phyloP scores from a whole-genome alignment of 345 rosid species.

The Citrus australasica region DNA sequence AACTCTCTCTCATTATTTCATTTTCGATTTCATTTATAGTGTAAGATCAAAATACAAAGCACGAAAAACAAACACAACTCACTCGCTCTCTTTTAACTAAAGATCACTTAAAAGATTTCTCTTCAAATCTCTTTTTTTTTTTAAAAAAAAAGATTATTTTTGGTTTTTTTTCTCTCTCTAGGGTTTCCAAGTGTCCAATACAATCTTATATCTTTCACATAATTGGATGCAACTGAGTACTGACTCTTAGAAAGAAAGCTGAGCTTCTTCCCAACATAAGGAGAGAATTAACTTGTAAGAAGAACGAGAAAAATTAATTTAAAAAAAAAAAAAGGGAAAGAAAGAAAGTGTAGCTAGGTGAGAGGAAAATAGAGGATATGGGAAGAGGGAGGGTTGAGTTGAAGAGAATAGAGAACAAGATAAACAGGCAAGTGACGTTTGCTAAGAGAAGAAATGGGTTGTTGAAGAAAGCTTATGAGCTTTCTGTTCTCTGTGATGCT shows the following conservation, averaged over 20 bases:
- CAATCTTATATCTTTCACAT: conserved; percentile 25
- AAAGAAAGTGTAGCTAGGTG: neutral
- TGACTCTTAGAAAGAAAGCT: conserved; percentile 22
- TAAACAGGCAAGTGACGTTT: conserved; percentile 98
- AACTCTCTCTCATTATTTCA: conserved; percentile 3
- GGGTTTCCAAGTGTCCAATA: conserved; percentile 31
- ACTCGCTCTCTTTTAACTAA: neutral
- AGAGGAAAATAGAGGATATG: conserved; percentile 31
- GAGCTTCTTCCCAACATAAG: conserved; percentile 24
- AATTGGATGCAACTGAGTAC: conserved; percentile 32
- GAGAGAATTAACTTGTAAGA: neutral
- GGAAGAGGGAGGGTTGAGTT: conserved; percentile 98
- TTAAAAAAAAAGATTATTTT: neutral
- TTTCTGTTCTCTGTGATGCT: conserved; percentile 94
- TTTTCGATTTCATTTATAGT: conserved; percentile 25
- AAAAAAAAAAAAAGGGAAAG: conserved; percentile 10
- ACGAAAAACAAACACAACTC: neutral
- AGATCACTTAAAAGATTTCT: conserved; percentile 3
- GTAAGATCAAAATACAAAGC: conserved; percentile 16
- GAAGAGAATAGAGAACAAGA: conserved; percentile 99
- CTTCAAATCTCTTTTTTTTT: neutral
- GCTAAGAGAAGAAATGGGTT: conserved; percentile 94
- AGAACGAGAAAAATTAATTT: neutral
- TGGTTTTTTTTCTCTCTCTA: conserved; percentile 15
- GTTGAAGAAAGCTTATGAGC: conserved; percentile 95